Percentiles rank a stretch among this genome's conserved stretches.
Conservation (phyloP, 768 basidiomycete genomes). For the Clitopilus hobsonii region DNA sequence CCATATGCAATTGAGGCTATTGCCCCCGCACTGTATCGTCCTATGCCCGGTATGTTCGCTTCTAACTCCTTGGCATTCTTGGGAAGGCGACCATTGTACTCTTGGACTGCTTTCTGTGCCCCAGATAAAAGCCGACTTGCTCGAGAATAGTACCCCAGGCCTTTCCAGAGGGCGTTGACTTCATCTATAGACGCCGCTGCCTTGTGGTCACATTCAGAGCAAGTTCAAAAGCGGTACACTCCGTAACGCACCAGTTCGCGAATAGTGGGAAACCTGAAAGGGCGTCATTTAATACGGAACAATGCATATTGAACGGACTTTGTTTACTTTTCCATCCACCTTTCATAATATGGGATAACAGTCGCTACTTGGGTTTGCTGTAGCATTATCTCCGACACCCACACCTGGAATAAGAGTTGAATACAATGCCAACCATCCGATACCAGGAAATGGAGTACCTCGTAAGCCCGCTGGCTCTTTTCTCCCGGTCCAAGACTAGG, state of each 20-base stretch:
- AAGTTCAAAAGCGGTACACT: conserved; percentile 3
- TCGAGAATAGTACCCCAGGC: conserved; percentile 86
- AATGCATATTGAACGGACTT: too few species aligned
- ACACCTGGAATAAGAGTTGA: conserved; percentile 46
- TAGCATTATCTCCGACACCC: conserved; percentile 92
- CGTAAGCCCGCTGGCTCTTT: conserved; percentile 85
- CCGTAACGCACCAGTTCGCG: conserved; percentile 54
- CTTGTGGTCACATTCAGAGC: conserved; percentile 24
- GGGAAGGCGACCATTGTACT: conserved; percentile 69
- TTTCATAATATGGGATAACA: conserved; percentile 90
- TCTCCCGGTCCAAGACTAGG: conserved; percentile 46
- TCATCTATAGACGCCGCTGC: conserved; percentile 73
- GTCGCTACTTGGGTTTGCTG: conserved; percentile 94
- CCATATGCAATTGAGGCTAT: conserved; percentile 88
- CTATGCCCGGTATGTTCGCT: conserved; percentile 80
- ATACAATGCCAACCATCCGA: neutral
- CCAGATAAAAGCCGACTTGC: conserved; percentile 78
- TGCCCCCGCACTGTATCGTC: conserved; percentile 83
- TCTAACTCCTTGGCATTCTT: conserved; percentile 79
- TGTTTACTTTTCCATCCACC: conserved; percentile 87
- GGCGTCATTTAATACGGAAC: too few species aligned
- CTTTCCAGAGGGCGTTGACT: conserved; percentile 89
- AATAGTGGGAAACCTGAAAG: conserved; percentile 74
- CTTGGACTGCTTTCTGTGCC: conserved; percentile 72
- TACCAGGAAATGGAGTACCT: conserved; percentile 42